Percentiles rank a stretch among this genome's conserved stretches.
These are phyloP conservation scores for Rugonectria rugulosa DNA, from an alignment of 2,329 filamentous ascomycete genomes.

Conservation along the genomic window DNA sequence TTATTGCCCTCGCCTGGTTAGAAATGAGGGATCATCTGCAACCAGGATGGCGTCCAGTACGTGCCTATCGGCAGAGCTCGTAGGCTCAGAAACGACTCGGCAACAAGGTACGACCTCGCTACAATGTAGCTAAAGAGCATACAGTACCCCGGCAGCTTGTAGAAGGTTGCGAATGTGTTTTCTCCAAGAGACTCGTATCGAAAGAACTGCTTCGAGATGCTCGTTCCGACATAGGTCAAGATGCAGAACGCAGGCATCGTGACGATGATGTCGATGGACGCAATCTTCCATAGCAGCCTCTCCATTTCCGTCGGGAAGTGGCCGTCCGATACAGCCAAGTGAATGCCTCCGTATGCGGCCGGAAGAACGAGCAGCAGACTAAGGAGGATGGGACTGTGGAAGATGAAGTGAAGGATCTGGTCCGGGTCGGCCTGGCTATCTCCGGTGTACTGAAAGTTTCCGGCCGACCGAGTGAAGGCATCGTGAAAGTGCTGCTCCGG, in stretches of 20 bases:
- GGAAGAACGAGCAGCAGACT: conserved; percentile 8
- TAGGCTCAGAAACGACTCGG: conserved; percentile 17
- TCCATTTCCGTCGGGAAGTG: conserved; percentile 3
- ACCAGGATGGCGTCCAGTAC: conserved; percentile 12
- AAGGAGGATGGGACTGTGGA: conserved; percentile 14
- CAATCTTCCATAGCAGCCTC: conserved; percentile 7
- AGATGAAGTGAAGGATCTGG: conserved; percentile 12
- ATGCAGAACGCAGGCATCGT: conserved; percentile 16
- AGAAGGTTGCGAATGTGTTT: conserved; percentile 7
- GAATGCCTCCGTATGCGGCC: conserved; percentile 10
- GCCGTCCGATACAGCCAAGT: not conserved
- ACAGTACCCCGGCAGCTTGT: conserved; percentile 12
- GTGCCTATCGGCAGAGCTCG: conserved; percentile 13
- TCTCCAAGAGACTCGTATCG: conserved; percentile 7
- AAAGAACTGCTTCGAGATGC: conserved; percentile 1
- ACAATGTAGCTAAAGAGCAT: conserved; percentile 14
- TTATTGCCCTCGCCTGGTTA: too few species aligned
- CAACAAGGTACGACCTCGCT: conserved; percentile 13
- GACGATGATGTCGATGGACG: conserved; percentile 16
- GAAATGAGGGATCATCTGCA: conserved; percentile 14
- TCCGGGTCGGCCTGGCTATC: conserved; percentile 17
- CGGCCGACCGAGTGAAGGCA: conserved; percentile 16
- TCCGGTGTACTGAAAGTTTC: conserved; percentile 18
- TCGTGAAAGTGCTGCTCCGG: conserved; percentile 18
- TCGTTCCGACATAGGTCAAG: conserved; percentile 2